A percentile compares a stretch with the other conserved stretches of the same genome.
phyloP scores from a whole-genome alignment of 805 yeast species.

The Yamadazyma ubonensis region DNA sequence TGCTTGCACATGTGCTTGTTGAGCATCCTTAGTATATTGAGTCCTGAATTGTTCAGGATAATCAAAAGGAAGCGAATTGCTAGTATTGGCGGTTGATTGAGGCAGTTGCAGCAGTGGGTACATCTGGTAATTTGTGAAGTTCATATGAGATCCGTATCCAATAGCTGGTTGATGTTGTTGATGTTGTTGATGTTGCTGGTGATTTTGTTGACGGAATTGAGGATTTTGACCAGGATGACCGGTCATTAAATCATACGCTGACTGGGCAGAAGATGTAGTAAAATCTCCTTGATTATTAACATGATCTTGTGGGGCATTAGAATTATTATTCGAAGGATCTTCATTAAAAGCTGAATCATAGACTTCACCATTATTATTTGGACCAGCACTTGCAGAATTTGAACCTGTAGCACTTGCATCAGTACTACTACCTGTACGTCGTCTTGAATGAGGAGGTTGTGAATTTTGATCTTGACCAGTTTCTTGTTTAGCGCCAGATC shows the following conservation, averaged over 20 bases:
- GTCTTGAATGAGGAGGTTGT: constrained; percentile 1
- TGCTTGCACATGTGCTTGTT: constrained; percentile 15
- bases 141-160: constrained; percentile 4
- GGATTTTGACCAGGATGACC: constrained; percentile 12
- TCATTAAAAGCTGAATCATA: constrained; percentile 18
- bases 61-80: constrained; percentile 10
- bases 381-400: constrained; percentile 1
- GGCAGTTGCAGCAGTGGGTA: constrained; percentile 16
- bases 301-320: constrained; percentile 11
- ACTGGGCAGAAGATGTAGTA: constrained; percentile 6
- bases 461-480: constrained; percentile 1
- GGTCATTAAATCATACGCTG: constrained; percentile 23
- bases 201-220: constrained; percentile 12
- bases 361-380: constrained; percentile 13
- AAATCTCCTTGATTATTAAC: constrained; percentile 11
- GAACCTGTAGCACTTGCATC: constrained; percentile 7
- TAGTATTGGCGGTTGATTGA: constrained; percentile 7
- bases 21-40: constrained; percentile 26
- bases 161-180: constrained; percentile 6
- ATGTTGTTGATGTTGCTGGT: constrained; percentile 9
- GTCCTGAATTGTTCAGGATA: constrained; percentile 22
- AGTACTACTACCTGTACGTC: neutral
- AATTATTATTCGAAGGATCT: constrained; percentile 6
- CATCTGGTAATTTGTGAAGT: constrained; percentile 16
- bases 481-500: constrained; percentile 3